phyloP scores from a whole-genome alignment of 2,329 filamentous ascomycete genomes.

The Aspergillus sp. region DNA sequence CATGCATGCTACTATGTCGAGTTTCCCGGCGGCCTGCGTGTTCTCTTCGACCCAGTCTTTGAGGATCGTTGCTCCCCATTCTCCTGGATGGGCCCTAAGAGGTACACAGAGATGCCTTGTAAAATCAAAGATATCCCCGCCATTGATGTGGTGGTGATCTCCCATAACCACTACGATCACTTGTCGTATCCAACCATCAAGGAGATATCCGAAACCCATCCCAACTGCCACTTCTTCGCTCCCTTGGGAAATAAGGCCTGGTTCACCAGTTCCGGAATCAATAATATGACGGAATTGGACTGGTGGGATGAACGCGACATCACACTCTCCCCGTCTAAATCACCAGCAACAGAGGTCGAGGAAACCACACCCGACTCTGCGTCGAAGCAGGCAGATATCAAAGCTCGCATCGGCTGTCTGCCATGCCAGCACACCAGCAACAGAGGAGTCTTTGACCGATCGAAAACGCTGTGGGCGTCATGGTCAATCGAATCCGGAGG shows the following conservation, averaged over 20 bases:
- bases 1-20: slow-evolving; percentile 93
- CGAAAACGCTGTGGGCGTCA: slow-evolving; percentile 78
- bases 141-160: slow-evolving; percentile 62
- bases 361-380: slow-evolving; percentile 15
- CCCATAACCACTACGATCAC: slow-evolving; percentile 91
- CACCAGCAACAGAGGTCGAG: slow-evolving; percentile 22
- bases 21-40: slow-evolving; percentile 77
- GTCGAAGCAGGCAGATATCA: slow-evolving; percentile 47
- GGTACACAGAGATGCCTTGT: slow-evolving; percentile 75
- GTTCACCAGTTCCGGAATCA: slow-evolving; percentile 68
- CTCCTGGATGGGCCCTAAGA: slow-evolving; percentile 64
- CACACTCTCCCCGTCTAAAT: slow-evolving; percentile 47
- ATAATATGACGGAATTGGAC: slow-evolving; percentile 81
- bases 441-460: slow-evolving; percentile 63
- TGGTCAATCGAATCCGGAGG: slow-evolving; percentile 73
- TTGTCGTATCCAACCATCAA: slow-evolving; percentile 71
- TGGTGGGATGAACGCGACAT: slow-evolving; percentile 88
- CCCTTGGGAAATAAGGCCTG: slow-evolving; percentile 77
- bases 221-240: slow-evolving; percentile 81
- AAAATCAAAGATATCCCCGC: slow-evolving; percentile 69
- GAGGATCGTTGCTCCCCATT: slow-evolving; percentile 81
- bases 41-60: slow-evolving; percentile 92
- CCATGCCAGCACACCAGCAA: slow-evolving; percentile 81
- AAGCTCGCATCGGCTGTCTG: slow-evolving; percentile 69
- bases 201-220: slow-evolving; percentile 66